Evolutionary conservation across 2,329 filamentous ascomycete genomes (phyloP).

Genomic region (Hymenoscyphus linearis): DNA sequence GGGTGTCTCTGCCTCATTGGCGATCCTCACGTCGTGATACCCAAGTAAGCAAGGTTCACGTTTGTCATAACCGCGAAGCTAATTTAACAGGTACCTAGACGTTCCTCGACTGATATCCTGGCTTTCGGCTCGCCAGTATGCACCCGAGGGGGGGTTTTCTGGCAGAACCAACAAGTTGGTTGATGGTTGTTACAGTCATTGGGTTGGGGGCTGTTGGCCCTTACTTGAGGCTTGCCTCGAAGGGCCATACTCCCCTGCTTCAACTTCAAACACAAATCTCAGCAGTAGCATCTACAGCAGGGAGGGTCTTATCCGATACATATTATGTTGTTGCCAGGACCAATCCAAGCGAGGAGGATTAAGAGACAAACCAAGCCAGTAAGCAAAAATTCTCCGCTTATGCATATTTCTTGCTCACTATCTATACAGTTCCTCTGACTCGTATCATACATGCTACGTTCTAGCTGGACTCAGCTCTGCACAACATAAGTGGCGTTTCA

Average conservation of each 20-base stretch:
- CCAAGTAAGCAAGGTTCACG: constrained; percentile 50
- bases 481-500: constrained; percentile 61
- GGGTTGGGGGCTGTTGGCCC: constrained; percentile 94
- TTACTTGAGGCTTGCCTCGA: constrained; percentile 75
- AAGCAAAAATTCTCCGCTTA: constrained; percentile 37
- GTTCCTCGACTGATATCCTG: constrained; percentile 73
- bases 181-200: constrained; percentile 97
- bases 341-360: constrained; percentile 67
- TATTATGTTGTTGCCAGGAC: constrained; percentile 82
- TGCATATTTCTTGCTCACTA: constrained; percentile 18
- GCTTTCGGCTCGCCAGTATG: constrained; percentile 84
- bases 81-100: constrained; percentile 62
- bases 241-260: constrained; percentile 37
- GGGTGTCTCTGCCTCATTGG: constrained; percentile 84
- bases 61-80: constrained; percentile 17
- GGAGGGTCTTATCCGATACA: constrained; percentile 82
- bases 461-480: constrained; percentile 78
- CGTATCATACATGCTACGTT: constrained; percentile 91
- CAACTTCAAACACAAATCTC: constrained; percentile 13
- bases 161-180: constrained; percentile 97
- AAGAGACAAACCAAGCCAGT: constrained; percentile 90
- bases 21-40: constrained; percentile 67
- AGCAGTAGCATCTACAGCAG: constrained; percentile 64
- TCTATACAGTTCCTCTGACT: constrained; percentile 62
- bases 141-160: constrained; percentile 86